Conservation (phyloP, 2,329 filamentous ascomycete species). For the Pleoardoris graminearum region DNA sequence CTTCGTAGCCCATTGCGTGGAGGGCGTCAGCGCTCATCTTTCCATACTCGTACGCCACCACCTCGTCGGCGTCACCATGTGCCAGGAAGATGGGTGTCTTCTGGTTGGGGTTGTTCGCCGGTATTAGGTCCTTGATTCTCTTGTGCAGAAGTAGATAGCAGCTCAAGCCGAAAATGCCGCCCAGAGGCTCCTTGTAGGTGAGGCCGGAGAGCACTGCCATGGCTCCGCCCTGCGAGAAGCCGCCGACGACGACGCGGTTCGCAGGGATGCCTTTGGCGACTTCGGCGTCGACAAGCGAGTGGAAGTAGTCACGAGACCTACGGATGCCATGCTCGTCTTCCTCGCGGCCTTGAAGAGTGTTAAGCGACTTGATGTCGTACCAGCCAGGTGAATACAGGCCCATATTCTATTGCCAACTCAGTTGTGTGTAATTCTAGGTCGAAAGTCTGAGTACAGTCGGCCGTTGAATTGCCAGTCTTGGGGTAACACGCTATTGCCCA, state of each 20-base stretch:
- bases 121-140: conserved; percentile 59
- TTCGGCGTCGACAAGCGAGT: conserved; percentile 77
- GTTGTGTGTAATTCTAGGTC: too few species aligned
- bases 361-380: conserved; percentile 70
- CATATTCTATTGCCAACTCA: conserved; percentile 60
- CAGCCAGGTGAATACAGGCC: conserved; percentile 84
- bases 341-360: conserved; percentile 48
- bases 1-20: conserved; percentile 69
- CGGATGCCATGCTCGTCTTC: conserved; percentile 77
- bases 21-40: conserved; percentile 67
- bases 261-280: conserved; percentile 79
- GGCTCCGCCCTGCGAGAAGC: conserved; percentile 85
- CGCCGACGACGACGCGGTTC: conserved; percentile 81
- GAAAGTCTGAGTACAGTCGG: too few species aligned
- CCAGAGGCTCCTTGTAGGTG: conserved; percentile 73
- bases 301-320: conserved; percentile 73
- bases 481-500: too few species aligned
- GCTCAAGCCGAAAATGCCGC: conserved; percentile 84
- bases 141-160: conserved; percentile 75
- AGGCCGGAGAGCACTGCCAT: conserved; percentile 82
- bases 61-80: conserved; percentile 76
- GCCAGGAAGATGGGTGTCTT: conserved; percentile 85
- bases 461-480: too few species aligned
- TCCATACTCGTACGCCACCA: conserved; percentile 73
- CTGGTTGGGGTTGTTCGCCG: conserved; percentile 61